A percentile compares a stretch with the other conserved stretches of the same genome.
phyloP scores from a whole-genome alignment of 2,329 filamentous ascomycete species.

The Aspergillus latus region DNA sequence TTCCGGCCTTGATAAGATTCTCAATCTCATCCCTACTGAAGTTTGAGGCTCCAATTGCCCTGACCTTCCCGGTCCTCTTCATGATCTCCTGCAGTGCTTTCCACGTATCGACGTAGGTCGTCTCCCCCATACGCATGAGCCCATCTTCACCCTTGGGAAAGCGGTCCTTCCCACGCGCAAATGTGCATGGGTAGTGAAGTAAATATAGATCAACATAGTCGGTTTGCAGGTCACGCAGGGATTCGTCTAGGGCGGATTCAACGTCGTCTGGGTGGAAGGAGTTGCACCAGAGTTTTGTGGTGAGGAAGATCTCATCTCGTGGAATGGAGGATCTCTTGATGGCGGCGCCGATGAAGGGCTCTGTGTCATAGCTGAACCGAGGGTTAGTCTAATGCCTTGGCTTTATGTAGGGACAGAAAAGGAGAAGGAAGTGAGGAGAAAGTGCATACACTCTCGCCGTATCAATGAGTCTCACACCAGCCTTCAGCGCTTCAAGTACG shows the following conservation, averaged over 20 bases:
- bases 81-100: conserved; percentile 30
- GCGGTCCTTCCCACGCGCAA: conserved; percentile 15
- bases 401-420: neutral
- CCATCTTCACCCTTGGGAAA: conserved; percentile 58
- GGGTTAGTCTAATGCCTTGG: neutral
- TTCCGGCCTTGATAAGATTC: conserved; percentile 31
- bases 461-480: conserved; percentile 40
- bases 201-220: conserved; percentile 66
- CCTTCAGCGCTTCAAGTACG: conserved; percentile 38
- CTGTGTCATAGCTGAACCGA: conserved; percentile 45
- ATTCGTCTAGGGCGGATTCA: conserved; percentile 57
- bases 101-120: conserved; percentile 46
- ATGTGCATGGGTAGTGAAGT: conserved; percentile 53
- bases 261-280: conserved; percentile 58
- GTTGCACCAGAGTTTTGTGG: conserved; percentile 63
- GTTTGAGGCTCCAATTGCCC: conserved; percentile 32
- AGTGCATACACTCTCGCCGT: conserved; percentile 35
- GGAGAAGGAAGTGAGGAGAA: too few relatives aligned
- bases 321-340: conserved; percentile 63
- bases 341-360: conserved; percentile 57
- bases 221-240: conserved; percentile 58
- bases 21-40: conserved; percentile 30
- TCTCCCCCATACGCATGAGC: conserved; percentile 47
- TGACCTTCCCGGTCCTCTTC: conserved; percentile 26
- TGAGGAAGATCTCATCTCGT: conserved; percentile 43